Base-by-base conservation (phyloP, 768 basidiomycete genomes). In the Hygrocybe coccinea region DNA sequence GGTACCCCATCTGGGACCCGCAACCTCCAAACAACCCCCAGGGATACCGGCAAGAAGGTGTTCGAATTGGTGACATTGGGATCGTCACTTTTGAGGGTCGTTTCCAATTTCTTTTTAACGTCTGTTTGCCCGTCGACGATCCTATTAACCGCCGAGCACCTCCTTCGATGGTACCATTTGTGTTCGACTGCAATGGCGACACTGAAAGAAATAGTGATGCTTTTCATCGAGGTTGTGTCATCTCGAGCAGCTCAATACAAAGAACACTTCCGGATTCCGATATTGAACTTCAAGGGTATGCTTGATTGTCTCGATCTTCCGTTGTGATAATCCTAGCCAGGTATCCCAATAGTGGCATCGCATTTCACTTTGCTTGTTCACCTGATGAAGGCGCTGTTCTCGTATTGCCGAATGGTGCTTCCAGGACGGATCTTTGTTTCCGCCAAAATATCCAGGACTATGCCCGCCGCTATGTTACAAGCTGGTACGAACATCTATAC, bases 41-140 rank as follows among this genome's bases (percentile, higher is more conserved):
- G 10, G 64, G 59, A 33, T 61, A 60, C 53, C 54, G 50, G 52
- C 55, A 57, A 3, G 52, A 56, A 35, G 69, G 69, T 0, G 60
- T 64, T 22, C 57, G 50, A 7, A 68, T 72, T 39, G 70, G 71
- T 11, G 71, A 71, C 33, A 64, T 71, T 9, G 68, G 71, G 6
- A 55, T 67, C n/a, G 58, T 71, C 14, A 59, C 63, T 11, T 59
- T 59, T 21, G 56, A 63, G 38, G 69, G 68, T 44, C 52, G 53
- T 15, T 69, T 71, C 22, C 66, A 69, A 38, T 58, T 64, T 37
- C 61, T 69, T 25, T 72, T 72, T 59, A 69, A 68, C 51, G 54
- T 69, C 14, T 69, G 67, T 37, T 24, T 65, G 2, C 55, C 68
- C n/a, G 33, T 24, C 29, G 47, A 52, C 43, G 34, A 62, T 50